These are phyloP conservation scores for Arthrobotrys pseudoclavata DNA, from an alignment of 2,329 filamentous ascomycete genomes.

Conservation along the genomic window DNA sequence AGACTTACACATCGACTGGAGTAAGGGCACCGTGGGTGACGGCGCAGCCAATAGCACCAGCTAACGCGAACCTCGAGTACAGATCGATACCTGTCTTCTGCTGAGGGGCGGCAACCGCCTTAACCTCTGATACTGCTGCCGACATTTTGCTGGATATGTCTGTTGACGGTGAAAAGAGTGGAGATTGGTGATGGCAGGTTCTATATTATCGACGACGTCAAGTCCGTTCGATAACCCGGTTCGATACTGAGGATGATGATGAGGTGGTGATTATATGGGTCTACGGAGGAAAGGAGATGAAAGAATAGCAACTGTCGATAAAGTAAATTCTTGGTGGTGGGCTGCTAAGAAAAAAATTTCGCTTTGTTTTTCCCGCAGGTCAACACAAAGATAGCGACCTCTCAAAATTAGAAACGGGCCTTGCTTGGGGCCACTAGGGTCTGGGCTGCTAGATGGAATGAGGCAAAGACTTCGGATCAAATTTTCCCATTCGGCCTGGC, in stretches of 20 bases:
- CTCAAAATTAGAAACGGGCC: conserved; percentile 47
- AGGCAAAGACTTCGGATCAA: conserved; percentile 60
- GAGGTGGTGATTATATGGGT: conserved; percentile 22
- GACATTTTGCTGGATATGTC: conserved; percentile 32
- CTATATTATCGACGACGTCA: conserved; percentile 52
- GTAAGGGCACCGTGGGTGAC: conserved; percentile 97
- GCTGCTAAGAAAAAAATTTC: conserved; percentile 50
- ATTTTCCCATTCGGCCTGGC: conserved; percentile 55
- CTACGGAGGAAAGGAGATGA: conserved; percentile 53
- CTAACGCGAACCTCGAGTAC: conserved; percentile 96
- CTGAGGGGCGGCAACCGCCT: conserved; percentile 65
- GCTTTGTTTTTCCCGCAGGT: conserved; percentile 55
- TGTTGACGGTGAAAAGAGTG: conserved; percentile 42
- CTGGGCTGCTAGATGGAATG: conserved; percentile 40
- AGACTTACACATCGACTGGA: conserved; percentile 97
- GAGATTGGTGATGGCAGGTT: conserved; percentile 28
- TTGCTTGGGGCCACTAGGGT: conserved; percentile 31
- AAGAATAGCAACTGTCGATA: conserved; percentile 40
- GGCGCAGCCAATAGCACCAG: conserved; percentile 97
- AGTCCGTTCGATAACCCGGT: conserved; percentile 45
- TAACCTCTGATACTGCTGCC: conserved; percentile 41
- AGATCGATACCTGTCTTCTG: conserved; percentile 75
- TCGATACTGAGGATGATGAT: conserved; percentile 9
- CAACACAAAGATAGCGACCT: conserved; percentile 44
- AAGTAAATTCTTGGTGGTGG: conserved; percentile 55